Conservation (phyloP, 2,329 filamentous ascomycete species). For the Aureobasidium vineae region DNA sequence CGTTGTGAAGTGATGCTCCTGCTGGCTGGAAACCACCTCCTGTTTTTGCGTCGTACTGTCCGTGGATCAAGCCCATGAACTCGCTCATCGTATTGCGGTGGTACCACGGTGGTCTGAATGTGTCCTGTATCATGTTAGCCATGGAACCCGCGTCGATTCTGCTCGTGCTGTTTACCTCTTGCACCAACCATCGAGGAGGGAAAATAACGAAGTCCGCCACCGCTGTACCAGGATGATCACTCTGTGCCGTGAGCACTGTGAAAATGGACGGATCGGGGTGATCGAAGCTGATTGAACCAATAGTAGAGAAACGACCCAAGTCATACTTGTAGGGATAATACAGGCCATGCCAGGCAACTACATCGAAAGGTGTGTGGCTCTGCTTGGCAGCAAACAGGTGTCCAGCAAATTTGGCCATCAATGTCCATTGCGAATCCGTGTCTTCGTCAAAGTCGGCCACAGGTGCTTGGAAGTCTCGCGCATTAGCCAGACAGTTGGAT, state of each 20-base stretch:
- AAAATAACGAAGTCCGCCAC: slow-evolving; percentile 72
- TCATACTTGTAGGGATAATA: slow-evolving; percentile 62
- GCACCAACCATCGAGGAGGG: slow-evolving; percentile 63
- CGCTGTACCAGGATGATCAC: slow-evolving; percentile 53
- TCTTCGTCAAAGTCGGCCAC: slow-evolving; percentile 58
- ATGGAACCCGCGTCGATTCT: too few relatives aligned
- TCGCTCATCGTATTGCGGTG: slow-evolving; percentile 68
- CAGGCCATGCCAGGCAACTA: slow-evolving; percentile 70
- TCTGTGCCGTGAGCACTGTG: slow-evolving; percentile 64
- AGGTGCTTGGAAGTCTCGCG: slow-evolving; percentile 63
- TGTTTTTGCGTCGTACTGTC: slow-evolving; percentile 60
- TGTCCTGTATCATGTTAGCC: slow-evolving; percentile 48
- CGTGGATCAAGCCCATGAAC: slow-evolving; percentile 61
- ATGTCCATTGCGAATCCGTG: slow-evolving; percentile 55
- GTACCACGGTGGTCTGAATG: slow-evolving; percentile 71
- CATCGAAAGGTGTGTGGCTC: slow-evolving; percentile 66
- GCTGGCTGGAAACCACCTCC: slow-evolving; percentile 58
- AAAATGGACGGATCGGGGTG: slow-evolving; percentile 67
- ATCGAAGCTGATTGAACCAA: slow-evolving; percentile 59
- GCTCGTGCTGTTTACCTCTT: slow-evolving; percentile 4
- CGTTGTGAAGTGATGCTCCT: slow-evolving; percentile 55
- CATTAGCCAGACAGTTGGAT: slow-evolving; percentile 64
- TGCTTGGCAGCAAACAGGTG: slow-evolving; percentile 61
- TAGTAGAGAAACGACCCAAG: slow-evolving; percentile 57
- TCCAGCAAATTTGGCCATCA: slow-evolving; percentile 63